Evolutionary conservation across 108 stramenopile species (phyloP).

Genomic region (Cylindrotheca fusiformis): DNA sequence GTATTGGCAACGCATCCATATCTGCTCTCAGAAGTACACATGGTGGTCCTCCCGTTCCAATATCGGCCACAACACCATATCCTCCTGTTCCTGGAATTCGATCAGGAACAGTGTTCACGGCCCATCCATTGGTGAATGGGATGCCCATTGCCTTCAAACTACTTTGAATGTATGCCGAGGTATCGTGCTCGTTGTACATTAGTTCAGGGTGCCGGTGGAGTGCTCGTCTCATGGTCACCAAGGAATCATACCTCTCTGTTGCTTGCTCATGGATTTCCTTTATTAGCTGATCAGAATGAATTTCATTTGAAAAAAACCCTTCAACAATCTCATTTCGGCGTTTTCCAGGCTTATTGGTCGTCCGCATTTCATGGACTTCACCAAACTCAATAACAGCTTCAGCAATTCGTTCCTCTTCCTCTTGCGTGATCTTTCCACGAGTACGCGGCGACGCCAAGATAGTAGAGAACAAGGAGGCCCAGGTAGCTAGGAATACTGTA

Average conservation of each 20-base stretch:
- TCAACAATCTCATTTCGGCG: constrained; percentile 21
- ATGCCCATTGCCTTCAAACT: constrained; percentile 56
- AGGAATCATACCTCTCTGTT: constrained; percentile 36
- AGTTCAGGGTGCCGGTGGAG: constrained; percentile 79
- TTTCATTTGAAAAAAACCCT: constrained; percentile 13
- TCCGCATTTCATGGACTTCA: not conserved
- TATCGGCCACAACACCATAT: constrained; percentile 77
- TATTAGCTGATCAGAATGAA: constrained; percentile 11
- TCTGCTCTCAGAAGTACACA: constrained; percentile 86
- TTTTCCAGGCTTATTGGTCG: not conserved
- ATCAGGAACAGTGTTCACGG: constrained; percentile 58
- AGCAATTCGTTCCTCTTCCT: not conserved
- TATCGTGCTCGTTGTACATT: constrained; percentile 71
- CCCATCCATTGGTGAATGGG: constrained; percentile 64
- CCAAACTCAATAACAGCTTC: not conserved
- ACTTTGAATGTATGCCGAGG: constrained; percentile 58
- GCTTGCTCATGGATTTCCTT: constrained; percentile 30
- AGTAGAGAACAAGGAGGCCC: not conserved
- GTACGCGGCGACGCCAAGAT: not conserved
- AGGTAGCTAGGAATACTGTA: not conserved
- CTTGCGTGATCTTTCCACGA: not conserved
- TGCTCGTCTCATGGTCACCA: constrained; percentile 51
- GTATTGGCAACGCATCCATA: constrained; percentile 93
- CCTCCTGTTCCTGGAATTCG: constrained; percentile 52
- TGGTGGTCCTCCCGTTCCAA: constrained; percentile 66